Percentiles rank a stretch among this genome's conserved stretches.
Conservation (phyloP, 2,329 filamentous ascomycete genomes). For the Westerdykella aurantiaca region DNA sequence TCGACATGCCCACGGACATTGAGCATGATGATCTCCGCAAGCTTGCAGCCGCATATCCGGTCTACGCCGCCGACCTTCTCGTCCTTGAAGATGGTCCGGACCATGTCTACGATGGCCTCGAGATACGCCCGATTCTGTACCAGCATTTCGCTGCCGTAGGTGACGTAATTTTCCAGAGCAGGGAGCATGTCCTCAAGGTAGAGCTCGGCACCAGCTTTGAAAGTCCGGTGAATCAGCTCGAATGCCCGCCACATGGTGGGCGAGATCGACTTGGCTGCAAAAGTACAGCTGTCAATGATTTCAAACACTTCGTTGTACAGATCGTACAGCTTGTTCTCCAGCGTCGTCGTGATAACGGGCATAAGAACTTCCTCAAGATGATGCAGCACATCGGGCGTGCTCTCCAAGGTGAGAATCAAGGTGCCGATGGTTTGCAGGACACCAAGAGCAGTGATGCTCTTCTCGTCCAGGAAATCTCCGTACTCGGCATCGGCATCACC, state of each 20-base stretch:
- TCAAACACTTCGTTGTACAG: conserved; percentile 98
- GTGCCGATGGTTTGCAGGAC: conserved; percentile 97
- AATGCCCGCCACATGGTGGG: conserved; percentile 98
- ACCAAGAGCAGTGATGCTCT: conserved; percentile 94
- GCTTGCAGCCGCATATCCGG: conserved; percentile 93
- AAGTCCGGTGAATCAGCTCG: conserved; percentile 91
- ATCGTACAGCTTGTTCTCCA: conserved; percentile 97
- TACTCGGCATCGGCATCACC: conserved; percentile 66
- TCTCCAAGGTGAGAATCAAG: conserved; percentile 91
- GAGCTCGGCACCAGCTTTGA: conserved; percentile 93
- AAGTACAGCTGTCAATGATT: conserved; percentile 98
- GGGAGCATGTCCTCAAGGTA: conserved; percentile 99
- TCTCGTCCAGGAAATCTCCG: conserved; percentile 92
- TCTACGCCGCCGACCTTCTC: conserved; percentile 90
- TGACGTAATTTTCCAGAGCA: conserved; percentile 94
- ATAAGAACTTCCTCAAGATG: conserved; percentile 95
- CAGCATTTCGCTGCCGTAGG: conserved; percentile 78
- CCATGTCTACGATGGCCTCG: conserved; percentile 86
- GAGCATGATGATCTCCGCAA: conserved; percentile 95
- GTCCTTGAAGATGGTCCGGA: conserved; percentile 88
- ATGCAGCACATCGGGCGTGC: conserved; percentile 88
- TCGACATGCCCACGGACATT: conserved; percentile 86
- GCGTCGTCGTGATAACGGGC: conserved; percentile 91
- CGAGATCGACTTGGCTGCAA: conserved; percentile 92
- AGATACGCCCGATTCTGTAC: conserved; percentile 81